Percentiles rank a stretch among this genome's conserved stretches.
phyloP scores from a whole-genome alignment of 83 land plant species.

The Isoetes engelmannii region DNA sequence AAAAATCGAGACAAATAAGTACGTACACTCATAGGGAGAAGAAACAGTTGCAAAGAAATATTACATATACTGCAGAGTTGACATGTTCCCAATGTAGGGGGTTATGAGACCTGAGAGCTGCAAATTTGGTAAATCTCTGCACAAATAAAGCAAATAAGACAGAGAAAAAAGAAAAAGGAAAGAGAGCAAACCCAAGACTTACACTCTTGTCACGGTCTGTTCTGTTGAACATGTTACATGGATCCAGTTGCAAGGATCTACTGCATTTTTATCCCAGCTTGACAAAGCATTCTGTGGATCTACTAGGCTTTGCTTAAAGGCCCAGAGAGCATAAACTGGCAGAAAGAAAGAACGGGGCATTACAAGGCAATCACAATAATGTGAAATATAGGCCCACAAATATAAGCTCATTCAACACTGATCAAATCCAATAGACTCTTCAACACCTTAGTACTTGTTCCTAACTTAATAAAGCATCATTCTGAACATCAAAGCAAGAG shows the following conservation, averaged over 20 bases:
- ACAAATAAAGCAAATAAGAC: conserved; percentile 12
- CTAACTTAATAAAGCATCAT: too few relatives aligned
- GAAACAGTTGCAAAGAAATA: too few relatives aligned
- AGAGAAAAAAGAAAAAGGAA: not conserved
- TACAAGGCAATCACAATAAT: not conserved
- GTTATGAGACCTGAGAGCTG: conserved; percentile 57
- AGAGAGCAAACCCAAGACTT: not conserved
- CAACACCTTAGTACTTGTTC: too few relatives aligned
- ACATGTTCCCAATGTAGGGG: conserved; percentile 55
- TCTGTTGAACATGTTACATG: conserved; percentile 34
- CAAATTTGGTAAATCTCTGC: conserved; percentile 56
- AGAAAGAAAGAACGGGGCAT: not conserved
- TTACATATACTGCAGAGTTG: conserved; percentile 43
- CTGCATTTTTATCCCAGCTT: conserved; percentile 38
- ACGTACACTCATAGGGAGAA: conserved; percentile 30
- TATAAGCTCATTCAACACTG: too few relatives aligned
- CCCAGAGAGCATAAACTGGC: conserved; percentile 32
- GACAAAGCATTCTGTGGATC: conserved; percentile 40
- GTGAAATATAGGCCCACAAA: too few relatives aligned
- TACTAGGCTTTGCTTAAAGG: conserved; percentile 25
- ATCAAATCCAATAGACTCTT: too few relatives aligned
- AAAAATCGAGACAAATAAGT: conserved; percentile 3
- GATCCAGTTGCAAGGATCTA: conserved; percentile 41
- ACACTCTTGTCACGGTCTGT: conserved; percentile 26
- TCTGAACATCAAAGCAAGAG: too few relatives aligned